Percentiles rank a stretch among this genome's conserved stretches.
phyloP scores from a whole-genome alignment of 306 rosid genomes.

The Abrus precatorius region DNA sequence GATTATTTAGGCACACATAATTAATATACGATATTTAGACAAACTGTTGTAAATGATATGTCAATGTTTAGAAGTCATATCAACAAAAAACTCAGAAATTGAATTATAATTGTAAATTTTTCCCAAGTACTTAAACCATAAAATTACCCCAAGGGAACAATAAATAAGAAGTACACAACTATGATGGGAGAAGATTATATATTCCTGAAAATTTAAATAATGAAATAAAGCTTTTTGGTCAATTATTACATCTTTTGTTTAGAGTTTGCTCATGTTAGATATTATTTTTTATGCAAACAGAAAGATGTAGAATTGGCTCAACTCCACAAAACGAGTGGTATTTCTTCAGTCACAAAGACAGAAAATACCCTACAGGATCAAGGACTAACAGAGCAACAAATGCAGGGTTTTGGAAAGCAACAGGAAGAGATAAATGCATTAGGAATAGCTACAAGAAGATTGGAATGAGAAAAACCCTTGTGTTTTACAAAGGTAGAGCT shows the following conservation, averaged over 20 bases:
- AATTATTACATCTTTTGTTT: not conserved
- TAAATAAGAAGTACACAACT: no score
- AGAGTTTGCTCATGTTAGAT: not conserved
- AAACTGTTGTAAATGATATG: not conserved
- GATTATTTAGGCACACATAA: not conserved
- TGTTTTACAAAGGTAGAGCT: slow-evolving; percentile 93
- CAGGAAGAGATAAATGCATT: slow-evolving; percentile 95
- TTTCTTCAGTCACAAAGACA: slow-evolving; percentile 96
- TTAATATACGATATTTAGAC: not conserved
- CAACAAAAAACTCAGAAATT: not conserved
- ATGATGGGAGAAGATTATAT: no score
- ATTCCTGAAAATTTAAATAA: no score
- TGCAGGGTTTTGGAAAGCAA: slow-evolving; percentile 99
- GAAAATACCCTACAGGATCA: slow-evolving; percentile 98
- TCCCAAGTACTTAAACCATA: not conserved
- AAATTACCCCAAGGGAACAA: not conserved
- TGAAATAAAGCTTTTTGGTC: no score
- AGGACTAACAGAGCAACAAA: slow-evolving; percentile 93
- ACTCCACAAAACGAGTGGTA: slow-evolving; percentile 99
- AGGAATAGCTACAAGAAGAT: slow-evolving; percentile 79
- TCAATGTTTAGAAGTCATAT: not conserved
- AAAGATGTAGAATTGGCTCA: slow-evolving; percentile 91
- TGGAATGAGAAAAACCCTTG: slow-evolving; percentile 96
- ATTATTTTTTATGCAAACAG: slow-evolving; percentile 41
- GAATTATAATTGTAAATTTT: not conserved